Conservation (phyloP, 2,329 filamentous ascomycete species). For the Calonectria hawksworthii region DNA sequence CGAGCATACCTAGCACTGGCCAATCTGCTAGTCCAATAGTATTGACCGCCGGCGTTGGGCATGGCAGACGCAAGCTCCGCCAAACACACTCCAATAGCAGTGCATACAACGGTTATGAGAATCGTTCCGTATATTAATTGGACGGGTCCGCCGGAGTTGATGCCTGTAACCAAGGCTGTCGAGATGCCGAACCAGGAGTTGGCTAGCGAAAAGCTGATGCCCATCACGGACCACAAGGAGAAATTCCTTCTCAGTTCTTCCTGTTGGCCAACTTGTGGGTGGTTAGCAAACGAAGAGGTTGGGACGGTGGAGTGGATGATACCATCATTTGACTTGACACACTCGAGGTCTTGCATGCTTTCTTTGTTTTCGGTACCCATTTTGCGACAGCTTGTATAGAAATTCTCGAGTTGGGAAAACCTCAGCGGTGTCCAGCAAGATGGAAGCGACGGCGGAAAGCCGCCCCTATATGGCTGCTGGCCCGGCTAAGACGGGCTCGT, state of each 20-base stretch:
- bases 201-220: constrained; percentile 25
- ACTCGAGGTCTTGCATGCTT: background rate
- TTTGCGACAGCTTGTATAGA: background rate
- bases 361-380: background rate
- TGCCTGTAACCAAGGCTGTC: constrained; percentile 17
- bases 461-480: background rate
- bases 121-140: constrained; percentile 20
- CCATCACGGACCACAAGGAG: constrained; percentile 30
- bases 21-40: constrained; percentile 15
- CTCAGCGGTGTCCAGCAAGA: background rate
- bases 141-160: constrained; percentile 23
- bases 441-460: background rate
- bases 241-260: constrained; percentile 23
- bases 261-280: constrained; percentile 1
- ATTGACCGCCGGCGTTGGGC: constrained; percentile 17
- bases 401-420: background rate
- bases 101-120: background rate
- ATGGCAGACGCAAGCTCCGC: constrained; percentile 17
- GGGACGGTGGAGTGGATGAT: background rate
- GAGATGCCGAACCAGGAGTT: constrained; percentile 31
- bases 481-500: too few relatives aligned
- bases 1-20: background rate
- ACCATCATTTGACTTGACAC: constrained; percentile 15
- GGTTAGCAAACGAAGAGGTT: background rate
- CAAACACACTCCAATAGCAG: constrained; percentile 9